phyloP scores from a whole-genome alignment of 2,329 filamentous ascomycete genomes.

The Sclerotinia minor region DNA sequence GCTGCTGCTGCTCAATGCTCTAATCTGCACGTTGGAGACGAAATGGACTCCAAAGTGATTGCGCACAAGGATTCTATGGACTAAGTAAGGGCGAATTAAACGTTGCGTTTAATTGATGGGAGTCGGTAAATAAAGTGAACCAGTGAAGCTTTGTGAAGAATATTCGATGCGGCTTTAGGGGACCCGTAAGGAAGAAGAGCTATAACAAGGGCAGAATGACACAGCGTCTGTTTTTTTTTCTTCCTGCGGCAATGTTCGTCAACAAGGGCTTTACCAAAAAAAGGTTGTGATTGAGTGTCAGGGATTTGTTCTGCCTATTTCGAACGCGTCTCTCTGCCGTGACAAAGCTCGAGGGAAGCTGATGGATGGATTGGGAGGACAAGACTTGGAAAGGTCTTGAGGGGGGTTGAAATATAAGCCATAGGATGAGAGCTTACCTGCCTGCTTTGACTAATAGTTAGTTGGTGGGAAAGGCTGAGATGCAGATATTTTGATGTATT shows the following conservation, averaged over 20 bases:
- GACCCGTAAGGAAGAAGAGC: constrained; percentile 23
- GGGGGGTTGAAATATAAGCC: neutral
- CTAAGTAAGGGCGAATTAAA: constrained; percentile 25
- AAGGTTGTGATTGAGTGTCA: constrained; percentile 10
- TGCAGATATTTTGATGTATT: constrained; percentile 9
- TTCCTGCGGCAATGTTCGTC: constrained; percentile 24
- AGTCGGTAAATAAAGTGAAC: constrained; percentile 22
- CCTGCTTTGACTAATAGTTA: neutral
- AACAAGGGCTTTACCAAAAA: constrained; percentile 23
- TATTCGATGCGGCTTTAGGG: constrained; percentile 22
- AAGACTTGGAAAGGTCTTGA: constrained; percentile 3
- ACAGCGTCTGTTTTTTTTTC: constrained; percentile 24
- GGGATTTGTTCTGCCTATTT: constrained; percentile 23
- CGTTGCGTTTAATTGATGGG: constrained; percentile 23
- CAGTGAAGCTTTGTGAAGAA: constrained; percentile 21
- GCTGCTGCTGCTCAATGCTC: constrained; percentile 27
- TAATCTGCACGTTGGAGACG: constrained; percentile 26
- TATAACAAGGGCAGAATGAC: constrained; percentile 24
- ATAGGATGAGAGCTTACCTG: constrained; percentile 2
- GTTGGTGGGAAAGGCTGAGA: neutral
- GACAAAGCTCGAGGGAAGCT: constrained; percentile 13
- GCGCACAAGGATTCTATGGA: constrained; percentile 26
- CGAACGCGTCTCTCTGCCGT: constrained; percentile 22
- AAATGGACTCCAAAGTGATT: constrained; percentile 26
- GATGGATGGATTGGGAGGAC: constrained; percentile 22